phyloP scores from a whole-genome alignment of 1,284 basidiomycete species.

The Neonothopanus nambi region DNA sequence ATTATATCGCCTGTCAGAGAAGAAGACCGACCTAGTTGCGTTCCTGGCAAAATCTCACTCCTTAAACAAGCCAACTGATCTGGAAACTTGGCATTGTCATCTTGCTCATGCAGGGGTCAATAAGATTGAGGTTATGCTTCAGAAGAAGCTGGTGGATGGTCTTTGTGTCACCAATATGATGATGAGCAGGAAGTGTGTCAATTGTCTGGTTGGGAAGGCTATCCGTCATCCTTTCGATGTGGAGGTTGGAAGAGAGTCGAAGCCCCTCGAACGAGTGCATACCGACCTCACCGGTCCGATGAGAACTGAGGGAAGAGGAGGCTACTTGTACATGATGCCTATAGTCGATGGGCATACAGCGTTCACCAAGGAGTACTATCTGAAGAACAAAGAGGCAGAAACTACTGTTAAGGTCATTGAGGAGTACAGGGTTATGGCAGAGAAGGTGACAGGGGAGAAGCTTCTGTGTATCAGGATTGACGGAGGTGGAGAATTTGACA shows the following conservation, averaged over 20 bases:
- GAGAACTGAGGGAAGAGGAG: constrained; percentile 2
- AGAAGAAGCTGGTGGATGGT: constrained; percentile 9
- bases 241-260: background rate
- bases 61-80: background rate
- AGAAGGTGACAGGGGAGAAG: constrained; percentile 13
- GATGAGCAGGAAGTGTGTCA: background rate
- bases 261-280: constrained; percentile 4
- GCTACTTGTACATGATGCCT: constrained; percentile 17
- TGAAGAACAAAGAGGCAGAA: constrained; percentile 11
- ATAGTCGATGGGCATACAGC: constrained; percentile 15
- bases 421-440: constrained; percentile 2
- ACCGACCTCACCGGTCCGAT: constrained; percentile 14
- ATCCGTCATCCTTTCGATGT: constrained; percentile 6
- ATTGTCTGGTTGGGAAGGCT: constrained; percentile 7
- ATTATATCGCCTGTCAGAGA: background rate
- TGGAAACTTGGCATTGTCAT: background rate
- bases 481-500: constrained; percentile 16
- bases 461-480: constrained; percentile 13
- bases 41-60: background rate
- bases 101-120: constrained; percentile 5
- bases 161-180: background rate
- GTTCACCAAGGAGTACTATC: constrained; percentile 11
- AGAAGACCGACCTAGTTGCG: background rate
- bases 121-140: background rate
- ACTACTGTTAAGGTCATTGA: constrained; percentile 6